phyloP scores from a whole-genome alignment of 352 stramenopile genomes.

The Globisporangium emineosum region DNA sequence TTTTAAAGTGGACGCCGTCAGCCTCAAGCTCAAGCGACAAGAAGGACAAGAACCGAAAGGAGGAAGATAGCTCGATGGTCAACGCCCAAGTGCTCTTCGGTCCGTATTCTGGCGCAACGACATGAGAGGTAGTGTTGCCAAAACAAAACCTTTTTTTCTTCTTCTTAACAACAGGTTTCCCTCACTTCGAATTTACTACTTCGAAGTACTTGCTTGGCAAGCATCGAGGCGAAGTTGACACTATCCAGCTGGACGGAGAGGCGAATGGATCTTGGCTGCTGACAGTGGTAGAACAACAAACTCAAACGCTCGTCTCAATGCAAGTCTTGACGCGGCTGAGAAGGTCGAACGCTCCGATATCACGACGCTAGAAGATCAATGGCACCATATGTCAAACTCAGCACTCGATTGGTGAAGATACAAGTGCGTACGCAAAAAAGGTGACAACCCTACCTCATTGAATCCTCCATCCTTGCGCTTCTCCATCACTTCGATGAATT shows the following conservation, averaged over 20 bases:
- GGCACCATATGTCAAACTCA: too few species aligned
- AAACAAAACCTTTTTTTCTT: background rate
- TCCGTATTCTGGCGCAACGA: slow-evolving; percentile 56
- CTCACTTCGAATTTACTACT: background rate
- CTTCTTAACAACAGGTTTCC: background rate
- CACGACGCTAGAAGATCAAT: slow-evolving; percentile 45
- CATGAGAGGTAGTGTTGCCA: slow-evolving; percentile 8
- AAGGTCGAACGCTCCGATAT: slow-evolving; percentile 73
- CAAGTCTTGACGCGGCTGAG: slow-evolving; percentile 62
- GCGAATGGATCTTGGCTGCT: background rate
- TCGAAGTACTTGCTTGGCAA: too few species aligned
- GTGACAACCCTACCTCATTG: slow-evolving; percentile 53
- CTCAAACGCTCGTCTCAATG: slow-evolving; percentile 37
- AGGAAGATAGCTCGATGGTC: slow-evolving; percentile 49
- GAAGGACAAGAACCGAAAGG: slow-evolving; percentile 63
- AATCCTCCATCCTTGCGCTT: slow-evolving; percentile 82
- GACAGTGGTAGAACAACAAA: background rate
- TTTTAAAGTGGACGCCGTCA: slow-evolving; percentile 75
- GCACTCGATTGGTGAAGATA: background rate
- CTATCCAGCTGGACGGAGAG: too few species aligned
- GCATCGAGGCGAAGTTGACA: too few species aligned
- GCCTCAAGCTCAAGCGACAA: slow-evolving; percentile 39
- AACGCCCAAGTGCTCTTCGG: slow-evolving; percentile 78
- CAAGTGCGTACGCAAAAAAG: background rate
- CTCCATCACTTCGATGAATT: slow-evolving; percentile 87